Evolutionary conservation across 2,329 filamentous ascomycete species (phyloP), one percentile per base, ranked within the genome.

Genomic region (Chrysoporthe cubensis): DNA sequence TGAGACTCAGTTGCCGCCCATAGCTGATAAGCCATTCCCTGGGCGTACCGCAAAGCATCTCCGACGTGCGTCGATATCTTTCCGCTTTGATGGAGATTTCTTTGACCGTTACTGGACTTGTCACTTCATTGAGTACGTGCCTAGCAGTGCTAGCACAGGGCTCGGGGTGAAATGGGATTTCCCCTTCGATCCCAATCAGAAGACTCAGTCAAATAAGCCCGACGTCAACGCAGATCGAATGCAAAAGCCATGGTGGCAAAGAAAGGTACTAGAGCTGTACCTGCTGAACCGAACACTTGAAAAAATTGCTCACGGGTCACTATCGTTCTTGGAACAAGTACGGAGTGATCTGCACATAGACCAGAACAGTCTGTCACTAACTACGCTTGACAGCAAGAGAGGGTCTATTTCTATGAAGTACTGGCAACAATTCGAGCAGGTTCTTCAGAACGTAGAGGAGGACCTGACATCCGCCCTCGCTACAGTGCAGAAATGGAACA

Each of bases 81-180:
- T 77, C 50, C 72, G 73, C 14, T 75, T 78, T 43, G 50, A 67
- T 6, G 75, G 76, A 3, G 75, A 78, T 65, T 75, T 76, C 46
- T 77, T 75, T 42, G 76, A 78, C 54, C 73, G 75, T 0, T 77
- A 73, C 48, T 77, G 75, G 76, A 78, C 76, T 0, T 76, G 76
- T 56, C 71, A 74, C 59, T 62, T 74, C 18, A 64, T 76, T 16
- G 69, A 76, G 52, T 50, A 69, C 44, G 32, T 64, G 6, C 64
- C 26, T 26, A 2, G 2, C 26, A 26, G 26, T 26, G 2, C 68
- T 46, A 37, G 18, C 21, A 60, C 1, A 16, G 1, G 16, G 6
- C 5, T 5, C n/a, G 11, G 32, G 4, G 21, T 11, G 9, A 3
- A 52, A 4, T 4, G 18, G 1, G 56, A n/a, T 26, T 34, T 61